A percentile compares a stretch with the other conserved stretches of the same genome.
Evolutionary conservation across 345 rosid genomes (phyloP).

Genomic region (Turnera subulata): DNA sequence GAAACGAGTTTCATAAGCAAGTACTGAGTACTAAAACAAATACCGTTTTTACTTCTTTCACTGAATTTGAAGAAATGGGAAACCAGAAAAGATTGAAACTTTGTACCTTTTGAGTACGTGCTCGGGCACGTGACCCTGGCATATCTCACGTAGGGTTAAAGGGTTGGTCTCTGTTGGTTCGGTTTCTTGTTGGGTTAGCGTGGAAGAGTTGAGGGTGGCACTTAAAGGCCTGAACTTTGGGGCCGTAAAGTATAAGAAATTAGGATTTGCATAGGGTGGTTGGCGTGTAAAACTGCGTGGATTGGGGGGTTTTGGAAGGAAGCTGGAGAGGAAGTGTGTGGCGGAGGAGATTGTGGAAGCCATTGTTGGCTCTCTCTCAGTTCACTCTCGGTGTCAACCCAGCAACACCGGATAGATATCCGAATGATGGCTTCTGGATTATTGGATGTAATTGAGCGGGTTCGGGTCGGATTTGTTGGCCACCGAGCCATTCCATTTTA

Average conservation of each 20-base stretch:
- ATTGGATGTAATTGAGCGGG: too few relatives aligned
- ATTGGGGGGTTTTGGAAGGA: background rate
- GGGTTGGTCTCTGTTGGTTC: background rate
- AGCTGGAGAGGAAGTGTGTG: constrained; percentile 5
- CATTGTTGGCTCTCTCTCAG: background rate
- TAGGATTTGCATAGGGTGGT: background rate
- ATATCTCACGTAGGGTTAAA: constrained; percentile 35
- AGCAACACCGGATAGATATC: too few relatives aligned
- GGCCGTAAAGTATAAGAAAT: background rate
- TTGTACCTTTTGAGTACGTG: constrained; percentile 40
- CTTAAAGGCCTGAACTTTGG: constrained; percentile 12
- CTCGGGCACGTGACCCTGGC: constrained; percentile 51
- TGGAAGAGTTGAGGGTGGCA: constrained; percentile 15
- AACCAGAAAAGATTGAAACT: constrained; percentile 3
- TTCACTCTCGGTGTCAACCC: background rate
- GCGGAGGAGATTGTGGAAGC: constrained; percentile 8
- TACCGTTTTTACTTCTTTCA: too few relatives aligned
- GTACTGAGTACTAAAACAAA: background rate
- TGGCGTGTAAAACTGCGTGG: background rate
- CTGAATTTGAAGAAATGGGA: too few relatives aligned
- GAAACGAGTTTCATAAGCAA: constrained; percentile 5
- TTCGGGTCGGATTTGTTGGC: too few relatives aligned
- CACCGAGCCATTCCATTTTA: too few relatives aligned
- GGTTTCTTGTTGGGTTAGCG: constrained; percentile 2
- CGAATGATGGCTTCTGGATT: too few relatives aligned